These are phyloP conservation scores for Waltiozyma sp. DNA, from an alignment of 1,139 yeast species.

Conservation along the genomic window DNA sequence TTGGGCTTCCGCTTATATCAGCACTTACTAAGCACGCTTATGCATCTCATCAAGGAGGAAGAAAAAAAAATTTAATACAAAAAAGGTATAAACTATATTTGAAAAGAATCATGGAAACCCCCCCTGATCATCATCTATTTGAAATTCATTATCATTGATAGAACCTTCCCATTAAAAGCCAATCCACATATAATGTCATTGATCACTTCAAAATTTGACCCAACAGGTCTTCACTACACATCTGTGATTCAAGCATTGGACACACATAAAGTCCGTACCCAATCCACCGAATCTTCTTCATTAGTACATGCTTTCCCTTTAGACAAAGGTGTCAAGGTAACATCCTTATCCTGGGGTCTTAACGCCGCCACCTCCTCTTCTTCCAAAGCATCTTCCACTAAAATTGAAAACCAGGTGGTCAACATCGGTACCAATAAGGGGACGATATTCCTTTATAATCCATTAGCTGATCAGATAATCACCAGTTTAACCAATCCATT, in stretches of 20 bases:
- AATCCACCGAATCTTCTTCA: slow-evolving; percentile 34
- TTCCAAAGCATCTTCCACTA: slow-evolving; percentile 13
- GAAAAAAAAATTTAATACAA: neutral
- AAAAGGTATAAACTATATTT: too few relatives aligned
- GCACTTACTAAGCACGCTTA: neutral
- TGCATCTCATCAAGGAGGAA: too few relatives aligned
- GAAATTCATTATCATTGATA: neutral
- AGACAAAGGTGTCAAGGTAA: slow-evolving; percentile 43
- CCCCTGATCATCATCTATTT: too few relatives aligned
- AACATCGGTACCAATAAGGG: slow-evolving; percentile 65
- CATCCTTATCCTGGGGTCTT: slow-evolving; percentile 47
- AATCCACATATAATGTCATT: slow-evolving; percentile 7
- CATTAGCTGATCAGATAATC: slow-evolving; percentile 47
- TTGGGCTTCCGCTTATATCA: too few relatives aligned
- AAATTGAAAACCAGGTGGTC: slow-evolving; percentile 31
- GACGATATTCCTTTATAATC: slow-evolving; percentile 53
- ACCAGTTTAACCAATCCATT: slow-evolving; percentile 40
- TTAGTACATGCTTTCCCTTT: slow-evolving; percentile 35
- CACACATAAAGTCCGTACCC: slow-evolving; percentile 60
- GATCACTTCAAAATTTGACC: slow-evolving; percentile 20
- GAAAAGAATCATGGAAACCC: too few relatives aligned
- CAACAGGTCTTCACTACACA: slow-evolving; percentile 50
- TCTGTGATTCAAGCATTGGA: slow-evolving; percentile 63
- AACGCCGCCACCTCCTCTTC: slow-evolving; percentile 14
- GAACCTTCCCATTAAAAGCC: neutral